Conservation (phyloP, 768 basidiomycete species). For the Tylopilus felleus region DNA sequence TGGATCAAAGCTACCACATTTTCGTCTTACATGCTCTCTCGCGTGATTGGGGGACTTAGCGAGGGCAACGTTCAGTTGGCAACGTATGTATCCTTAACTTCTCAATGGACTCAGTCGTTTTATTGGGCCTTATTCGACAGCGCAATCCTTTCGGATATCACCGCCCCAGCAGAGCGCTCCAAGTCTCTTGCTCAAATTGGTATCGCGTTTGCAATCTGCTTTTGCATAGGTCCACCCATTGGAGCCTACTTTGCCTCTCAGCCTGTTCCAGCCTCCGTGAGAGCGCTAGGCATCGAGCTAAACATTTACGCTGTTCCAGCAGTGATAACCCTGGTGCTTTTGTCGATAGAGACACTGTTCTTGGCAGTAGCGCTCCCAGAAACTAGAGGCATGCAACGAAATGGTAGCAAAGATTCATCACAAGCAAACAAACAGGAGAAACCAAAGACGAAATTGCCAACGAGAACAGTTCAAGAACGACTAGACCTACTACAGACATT, state of each 20-base stretch:
- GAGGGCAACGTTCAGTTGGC: conserved; percentile 98
- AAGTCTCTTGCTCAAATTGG: conserved; percentile 89
- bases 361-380: conserved; percentile 78
- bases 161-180: conserved; percentile 73
- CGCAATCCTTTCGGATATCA: conserved; percentile 91
- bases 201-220: conserved; percentile 95
- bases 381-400: conserved; percentile 54
- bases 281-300: conserved; percentile 56
- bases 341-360: conserved; percentile 78
- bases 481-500: conserved; percentile 55
- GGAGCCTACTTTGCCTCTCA: conserved; percentile 95
- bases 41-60: conserved; percentile 88
- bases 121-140: conserved; percentile 37
- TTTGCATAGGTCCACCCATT: conserved; percentile 88
- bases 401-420: conserved; percentile 16
- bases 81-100: conserved; percentile 58
- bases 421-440: conserved; percentile 16
- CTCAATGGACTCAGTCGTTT: neutral
- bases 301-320: conserved; percentile 95
- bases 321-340: conserved; percentile 70
- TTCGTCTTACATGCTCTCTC: conserved; percentile 83
- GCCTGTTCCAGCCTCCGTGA: conserved; percentile 61
- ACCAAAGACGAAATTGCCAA: conserved; percentile 12
- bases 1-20: conserved; percentile 92
- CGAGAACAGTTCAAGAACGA: conserved; percentile 42